Conservation (phyloP, 2,329 filamentous ascomycete genomes). For the Diaporthe aspalathi region DNA sequence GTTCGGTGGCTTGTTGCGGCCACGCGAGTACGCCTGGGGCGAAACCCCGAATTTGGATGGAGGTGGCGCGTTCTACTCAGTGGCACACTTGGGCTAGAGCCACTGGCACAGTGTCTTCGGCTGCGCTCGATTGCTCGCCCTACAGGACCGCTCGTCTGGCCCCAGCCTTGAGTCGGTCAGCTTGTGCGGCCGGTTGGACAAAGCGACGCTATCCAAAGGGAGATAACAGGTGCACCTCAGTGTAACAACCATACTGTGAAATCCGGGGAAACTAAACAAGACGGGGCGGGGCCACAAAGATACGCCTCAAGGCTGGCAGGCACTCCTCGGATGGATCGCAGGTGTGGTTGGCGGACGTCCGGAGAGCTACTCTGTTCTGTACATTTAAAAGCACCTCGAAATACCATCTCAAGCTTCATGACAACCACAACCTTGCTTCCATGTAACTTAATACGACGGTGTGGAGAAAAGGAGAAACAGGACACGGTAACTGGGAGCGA, state of each 20-base stretch:
- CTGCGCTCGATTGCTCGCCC: neutral
- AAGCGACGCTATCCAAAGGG: neutral
- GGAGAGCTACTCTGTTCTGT: constrained; percentile 25
- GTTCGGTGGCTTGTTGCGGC: neutral
- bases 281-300: constrained; percentile 4
- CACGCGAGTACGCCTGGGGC: neutral
- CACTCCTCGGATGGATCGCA: neutral
- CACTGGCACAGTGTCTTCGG: neutral
- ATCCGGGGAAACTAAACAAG: constrained; percentile 4
- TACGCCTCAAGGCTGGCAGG: neutral
- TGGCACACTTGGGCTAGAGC: neutral
- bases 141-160: neutral
- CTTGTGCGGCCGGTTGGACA: neutral
- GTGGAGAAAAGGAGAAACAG: too few relatives aligned
- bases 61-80: neutral
- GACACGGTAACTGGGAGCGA: too few relatives aligned
- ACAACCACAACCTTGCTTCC: neutral
- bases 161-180: neutral
- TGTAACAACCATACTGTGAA: constrained; percentile 10
- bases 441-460: neutral
- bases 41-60: neutral
- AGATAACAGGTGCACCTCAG: neutral
- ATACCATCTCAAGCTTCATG: constrained; percentile 24
- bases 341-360: neutral
- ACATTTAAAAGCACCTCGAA: constrained; percentile 14